These are phyloP conservation scores for Posidonia australis DNA, from an alignment of 106 monocot species.

Conservation along the genomic window DNA sequence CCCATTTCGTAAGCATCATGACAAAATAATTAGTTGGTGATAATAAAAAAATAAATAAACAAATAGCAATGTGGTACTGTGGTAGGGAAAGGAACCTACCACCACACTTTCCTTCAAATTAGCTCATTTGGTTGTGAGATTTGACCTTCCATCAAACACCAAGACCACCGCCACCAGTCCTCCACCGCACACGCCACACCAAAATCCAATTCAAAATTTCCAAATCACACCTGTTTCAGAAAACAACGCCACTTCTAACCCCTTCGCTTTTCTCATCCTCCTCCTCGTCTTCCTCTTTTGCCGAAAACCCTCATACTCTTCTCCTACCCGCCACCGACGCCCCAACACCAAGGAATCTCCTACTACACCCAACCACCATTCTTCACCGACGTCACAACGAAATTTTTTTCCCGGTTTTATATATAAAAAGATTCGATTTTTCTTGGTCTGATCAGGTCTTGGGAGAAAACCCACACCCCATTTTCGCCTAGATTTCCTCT, in stretches of 20 bases:
- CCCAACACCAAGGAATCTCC: neutral
- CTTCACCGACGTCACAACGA: constrained; percentile 1
- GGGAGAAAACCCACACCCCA: constrained; percentile 1
- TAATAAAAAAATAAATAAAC: neutral
- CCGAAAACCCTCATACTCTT: neutral
- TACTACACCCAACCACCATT: neutral
- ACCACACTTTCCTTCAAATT: neutral
- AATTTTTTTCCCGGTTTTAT: neutral
- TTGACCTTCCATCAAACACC: constrained; percentile 1
- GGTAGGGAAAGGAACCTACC: constrained; percentile 7
- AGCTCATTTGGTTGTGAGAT: neutral
- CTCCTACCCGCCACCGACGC: neutral
- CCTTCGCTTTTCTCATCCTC: too few relatives aligned
- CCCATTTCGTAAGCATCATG: too few relatives aligned
- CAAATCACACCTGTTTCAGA: neutral
- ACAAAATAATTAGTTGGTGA: too few relatives aligned
- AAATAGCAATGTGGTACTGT: too few relatives aligned
- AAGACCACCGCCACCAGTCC: too few relatives aligned
- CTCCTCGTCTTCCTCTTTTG: neutral
- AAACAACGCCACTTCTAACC: neutral
- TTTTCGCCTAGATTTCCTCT: neutral
- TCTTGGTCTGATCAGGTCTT: neutral
- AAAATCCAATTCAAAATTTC: neutral
- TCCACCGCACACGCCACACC: too few relatives aligned
- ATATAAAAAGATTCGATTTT: neutral